Conservation (phyloP, 2,329 filamentous ascomycete genomes). For the Onygena corvina region DNA sequence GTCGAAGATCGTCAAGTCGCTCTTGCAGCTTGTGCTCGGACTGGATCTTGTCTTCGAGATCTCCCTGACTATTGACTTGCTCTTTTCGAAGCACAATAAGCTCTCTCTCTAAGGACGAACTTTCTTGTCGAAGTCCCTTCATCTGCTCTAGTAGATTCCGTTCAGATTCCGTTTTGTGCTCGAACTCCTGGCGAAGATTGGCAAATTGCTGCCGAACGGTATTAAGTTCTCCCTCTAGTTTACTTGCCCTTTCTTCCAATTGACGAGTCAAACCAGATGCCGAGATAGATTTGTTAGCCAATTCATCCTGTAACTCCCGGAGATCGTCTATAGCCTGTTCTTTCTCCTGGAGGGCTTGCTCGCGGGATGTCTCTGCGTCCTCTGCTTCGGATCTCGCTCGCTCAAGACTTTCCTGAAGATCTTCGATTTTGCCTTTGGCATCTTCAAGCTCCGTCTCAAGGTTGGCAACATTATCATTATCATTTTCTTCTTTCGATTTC, state of each 20-base stretch:
- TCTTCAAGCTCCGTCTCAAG: constrained; percentile 40
- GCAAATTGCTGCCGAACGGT: constrained; percentile 37
- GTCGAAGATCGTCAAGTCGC: constrained; percentile 31
- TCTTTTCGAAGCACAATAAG: constrained; percentile 43
- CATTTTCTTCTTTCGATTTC: constrained; percentile 38
- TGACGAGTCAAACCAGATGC: constrained; percentile 64
- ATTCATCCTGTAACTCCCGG: constrained; percentile 57
- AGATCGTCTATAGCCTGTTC: constrained; percentile 43
- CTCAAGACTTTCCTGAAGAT: constrained; percentile 34
- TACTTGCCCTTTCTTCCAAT: constrained; percentile 56
- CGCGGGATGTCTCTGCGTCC: constrained; percentile 35
- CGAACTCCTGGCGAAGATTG: constrained; percentile 33
- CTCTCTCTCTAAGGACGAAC: constrained; percentile 49
- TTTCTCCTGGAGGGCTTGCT: constrained; percentile 42
- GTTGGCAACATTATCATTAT: constrained; percentile 34
- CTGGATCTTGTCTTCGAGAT: constrained; percentile 35
- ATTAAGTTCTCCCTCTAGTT: constrained; percentile 55
- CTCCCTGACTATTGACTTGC: constrained; percentile 32
- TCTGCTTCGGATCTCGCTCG: constrained; percentile 27
- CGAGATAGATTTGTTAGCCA: constrained; percentile 65
- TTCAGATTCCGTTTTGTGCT: constrained; percentile 33
- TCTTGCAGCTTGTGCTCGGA: constrained; percentile 30
- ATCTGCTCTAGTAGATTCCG: constrained; percentile 33
- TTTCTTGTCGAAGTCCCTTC: constrained; percentile 28
- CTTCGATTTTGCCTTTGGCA: constrained; percentile 34